Base-by-base conservation (phyloP, 2,329 filamentous ascomycete species). In the Colletotrichum theobromicola region DNA sequence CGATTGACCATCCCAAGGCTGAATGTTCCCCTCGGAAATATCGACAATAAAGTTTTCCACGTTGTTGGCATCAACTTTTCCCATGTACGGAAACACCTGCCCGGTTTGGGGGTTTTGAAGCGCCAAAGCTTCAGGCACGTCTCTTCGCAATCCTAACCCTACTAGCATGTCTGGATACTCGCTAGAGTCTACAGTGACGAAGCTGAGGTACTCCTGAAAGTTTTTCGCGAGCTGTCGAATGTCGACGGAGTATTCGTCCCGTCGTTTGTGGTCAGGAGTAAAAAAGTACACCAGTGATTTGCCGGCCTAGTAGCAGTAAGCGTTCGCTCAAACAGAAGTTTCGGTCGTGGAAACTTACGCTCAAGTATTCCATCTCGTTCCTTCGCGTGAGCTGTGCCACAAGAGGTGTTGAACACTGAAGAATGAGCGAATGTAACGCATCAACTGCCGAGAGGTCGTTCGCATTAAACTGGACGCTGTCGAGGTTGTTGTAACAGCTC, bases 151-250 rank as follows among this genome's bases (percentile, higher is more conserved):
- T 2, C 87, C 88, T 66, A 89, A 77, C 37, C 81, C 80, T 9
- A 76, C 72, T 2, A 82, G 77, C 78, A 88, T 85, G 32, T 88
- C 84, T 6, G 81, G 82, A 76, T 88, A 89, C 73, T 88, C 86
- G 26, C 76, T 70, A 0, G 82, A 81, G 71, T 89, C 86, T 2
- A 88, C 84, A 2, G 85, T 88, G 5, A 87, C 84, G 74, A 89
- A 89, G 67, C 78, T 80, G 16, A 89, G 81, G 69, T 87, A 89
- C 16, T 88, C 87, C 66, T 80, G 76, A 78, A 87, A 88, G 75
- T 83, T 84, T 75, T 84, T 85, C 1, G 88, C 63, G 4, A 88
- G 78, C 3, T 83, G 82, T 7, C 81, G 80, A 62, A 88, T 81
- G 7, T 80, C 77, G 2, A 77, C 55, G 5, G 82, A 77, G 76